These are phyloP conservation scores for Thermomyces lanuginosus DNA, from an alignment of 2,329 filamentous ascomycete genomes.

Conservation along the genomic window DNA sequence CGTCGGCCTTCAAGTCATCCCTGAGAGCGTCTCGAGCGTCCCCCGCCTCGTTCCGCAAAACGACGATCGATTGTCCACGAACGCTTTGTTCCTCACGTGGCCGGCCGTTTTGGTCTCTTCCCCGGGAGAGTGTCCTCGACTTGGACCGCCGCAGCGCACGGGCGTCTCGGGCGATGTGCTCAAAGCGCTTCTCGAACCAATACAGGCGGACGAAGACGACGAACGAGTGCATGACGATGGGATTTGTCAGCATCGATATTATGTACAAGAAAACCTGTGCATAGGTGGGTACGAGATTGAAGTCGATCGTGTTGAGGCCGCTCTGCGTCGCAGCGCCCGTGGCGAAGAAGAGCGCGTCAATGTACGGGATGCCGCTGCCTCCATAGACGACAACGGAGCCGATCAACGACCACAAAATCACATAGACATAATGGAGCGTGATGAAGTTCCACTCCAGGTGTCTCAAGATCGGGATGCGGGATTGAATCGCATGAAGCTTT, in stretches of 20 bases:
- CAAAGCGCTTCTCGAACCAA: conserved; percentile 96
- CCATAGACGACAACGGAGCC: conserved; percentile 64
- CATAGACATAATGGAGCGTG: conserved; percentile 49
- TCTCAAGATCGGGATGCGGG: conserved; percentile 5
- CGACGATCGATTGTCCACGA: conserved; percentile 21
- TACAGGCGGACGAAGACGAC: conserved; percentile 88
- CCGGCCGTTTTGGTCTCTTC: conserved; percentile 23
- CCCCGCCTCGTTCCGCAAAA: conserved; percentile 19
- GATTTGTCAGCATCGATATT: conserved; percentile 57
- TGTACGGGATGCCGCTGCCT: conserved; percentile 50
- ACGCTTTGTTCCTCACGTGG: conserved; percentile 23
- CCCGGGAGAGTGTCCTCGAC: conserved; percentile 36
- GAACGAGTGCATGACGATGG: conserved; percentile 66
- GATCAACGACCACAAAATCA: conserved; percentile 55
- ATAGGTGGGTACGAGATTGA: conserved; percentile 52
- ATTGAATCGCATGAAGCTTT: conserved; percentile 2
- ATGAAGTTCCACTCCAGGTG: conserved; percentile 29
- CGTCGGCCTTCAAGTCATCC: conserved; percentile 10
- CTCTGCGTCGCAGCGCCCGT: conserved; percentile 78
- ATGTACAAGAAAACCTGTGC: conserved; percentile 60
- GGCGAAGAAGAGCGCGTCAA: conserved; percentile 81
- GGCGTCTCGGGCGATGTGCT: conserved; percentile 62
- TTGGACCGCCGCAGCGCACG: conserved; percentile 47
- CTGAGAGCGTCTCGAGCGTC: conserved; percentile 12
- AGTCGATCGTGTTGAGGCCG: conserved; percentile 62